Evolutionary conservation across 2,329 filamentous ascomycete genomes (phyloP).

Genomic region (Sporothrix protearum): DNA sequence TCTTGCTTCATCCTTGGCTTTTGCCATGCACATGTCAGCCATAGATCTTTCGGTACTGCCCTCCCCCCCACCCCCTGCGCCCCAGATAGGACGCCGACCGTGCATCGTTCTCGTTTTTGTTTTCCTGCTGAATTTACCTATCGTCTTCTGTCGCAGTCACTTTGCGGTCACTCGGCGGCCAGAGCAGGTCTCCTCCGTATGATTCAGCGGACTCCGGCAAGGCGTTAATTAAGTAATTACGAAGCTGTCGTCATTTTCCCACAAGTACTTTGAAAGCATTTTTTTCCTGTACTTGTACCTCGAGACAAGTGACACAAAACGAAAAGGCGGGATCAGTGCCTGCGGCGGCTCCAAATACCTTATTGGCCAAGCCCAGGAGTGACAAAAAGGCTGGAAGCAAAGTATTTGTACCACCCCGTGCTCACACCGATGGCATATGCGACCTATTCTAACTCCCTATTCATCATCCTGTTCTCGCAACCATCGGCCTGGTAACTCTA

Average conservation of each 20-base stretch:
- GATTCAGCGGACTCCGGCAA: not conserved
- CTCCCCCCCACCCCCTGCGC: not conserved
- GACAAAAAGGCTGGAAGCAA: not conserved
- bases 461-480: not conserved
- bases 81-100: not conserved
- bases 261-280: not conserved
- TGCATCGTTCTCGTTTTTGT: not conserved
- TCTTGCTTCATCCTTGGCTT: not conserved
- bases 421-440: not conserved
- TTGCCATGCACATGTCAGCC: not conserved
- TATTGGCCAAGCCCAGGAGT: not conserved
- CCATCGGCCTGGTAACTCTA: not conserved
- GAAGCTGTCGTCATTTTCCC: not conserved
- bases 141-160: not conserved
- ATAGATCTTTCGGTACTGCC: not conserved
- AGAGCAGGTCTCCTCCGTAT: not conserved
- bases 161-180: not conserved
- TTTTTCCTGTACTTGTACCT: not conserved
- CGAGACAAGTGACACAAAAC: not conserved
- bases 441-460: not conserved
- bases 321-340: not conserved
- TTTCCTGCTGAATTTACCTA: not conserved
- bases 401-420: not conserved
- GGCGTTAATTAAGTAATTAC: not conserved
- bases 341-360: slow-evolving; percentile 13